Evolutionary conservation across 371 early-diverging fungal genomes (phyloP).

Genomic region (Blakeslea trispora): DNA sequence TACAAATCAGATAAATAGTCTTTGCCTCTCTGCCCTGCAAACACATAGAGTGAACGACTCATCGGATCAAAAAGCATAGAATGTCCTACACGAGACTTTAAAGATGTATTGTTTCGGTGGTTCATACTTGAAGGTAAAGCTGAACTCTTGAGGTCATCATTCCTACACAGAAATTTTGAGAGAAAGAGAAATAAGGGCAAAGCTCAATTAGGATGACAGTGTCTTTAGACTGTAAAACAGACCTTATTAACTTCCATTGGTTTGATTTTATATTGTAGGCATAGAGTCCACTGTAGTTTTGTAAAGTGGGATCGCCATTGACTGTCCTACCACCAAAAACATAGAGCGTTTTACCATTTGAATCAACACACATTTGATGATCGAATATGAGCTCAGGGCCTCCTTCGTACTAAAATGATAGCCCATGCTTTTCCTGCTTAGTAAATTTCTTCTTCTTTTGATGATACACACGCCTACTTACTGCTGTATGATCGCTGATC

Average conservation of each 20-base stretch:
- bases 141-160: constrained; percentile 12
- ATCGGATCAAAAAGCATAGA: constrained; percentile 84
- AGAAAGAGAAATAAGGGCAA: too few species aligned
- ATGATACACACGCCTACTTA: too few species aligned
- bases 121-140: not conserved
- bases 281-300: constrained; percentile 86
- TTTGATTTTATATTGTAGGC: constrained; percentile 65
- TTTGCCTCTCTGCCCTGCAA: constrained; percentile 87
- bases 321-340: constrained; percentile 90
- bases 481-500: constrained; percentile 70
- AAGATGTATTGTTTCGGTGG: constrained; percentile 20
- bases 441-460: too few species aligned
- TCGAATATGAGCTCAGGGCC: constrained; percentile 94
- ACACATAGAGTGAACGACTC: constrained; percentile 77
- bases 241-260: constrained; percentile 71
- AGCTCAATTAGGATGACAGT: too few species aligned
- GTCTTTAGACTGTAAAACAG: too few species aligned
- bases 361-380: constrained; percentile 93
- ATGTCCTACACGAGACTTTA: constrained; percentile 85
- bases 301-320: constrained; percentile 54
- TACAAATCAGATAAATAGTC: constrained; percentile 78
- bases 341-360: constrained; percentile 68
- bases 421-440: constrained; percentile 38
- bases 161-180: too few species aligned
- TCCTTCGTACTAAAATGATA: constrained; percentile 49